Conservation (phyloP, 257 asterid genomes). For the Ballota nigra region DNA sequence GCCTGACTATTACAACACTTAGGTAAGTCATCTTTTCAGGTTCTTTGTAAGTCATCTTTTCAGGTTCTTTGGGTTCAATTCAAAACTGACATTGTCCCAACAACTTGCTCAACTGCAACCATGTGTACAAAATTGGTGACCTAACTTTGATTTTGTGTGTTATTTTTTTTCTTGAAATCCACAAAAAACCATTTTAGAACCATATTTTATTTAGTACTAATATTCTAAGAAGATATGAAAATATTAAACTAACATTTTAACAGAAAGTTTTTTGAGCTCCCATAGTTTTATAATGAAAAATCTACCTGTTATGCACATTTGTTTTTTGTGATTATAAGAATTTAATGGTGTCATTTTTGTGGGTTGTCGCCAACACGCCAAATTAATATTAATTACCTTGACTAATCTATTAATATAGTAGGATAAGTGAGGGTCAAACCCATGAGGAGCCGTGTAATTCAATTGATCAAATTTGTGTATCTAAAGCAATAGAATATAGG, state of each 20-base stretch:
- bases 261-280: background rate
- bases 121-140: background rate
- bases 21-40: too few relatives aligned
- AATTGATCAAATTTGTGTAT: too few relatives aligned
- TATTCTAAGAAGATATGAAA: background rate
- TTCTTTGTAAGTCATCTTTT: too few relatives aligned
- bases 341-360: background rate
- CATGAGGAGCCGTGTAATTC: too few relatives aligned
- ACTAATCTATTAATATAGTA: too few relatives aligned
- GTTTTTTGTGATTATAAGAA: conserved; percentile 1
- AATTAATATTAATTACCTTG: too few relatives aligned
- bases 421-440: too few relatives aligned
- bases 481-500: too few relatives aligned
- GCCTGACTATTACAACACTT: too few relatives aligned
- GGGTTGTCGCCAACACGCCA: too few relatives aligned
- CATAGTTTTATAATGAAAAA: background rate
- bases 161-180: conserved; percentile 3
- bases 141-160: background rate
- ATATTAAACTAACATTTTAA: background rate
- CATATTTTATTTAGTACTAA: background rate
- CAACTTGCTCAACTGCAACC: background rate
- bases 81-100: too few relatives aligned
- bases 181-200: background rate
- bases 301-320: background rate
- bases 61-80: too few relatives aligned